These are phyloP conservation scores for Xylogone sp. DNA, from an alignment of 2,329 filamentous ascomycete genomes.

Conservation along the genomic window DNA sequence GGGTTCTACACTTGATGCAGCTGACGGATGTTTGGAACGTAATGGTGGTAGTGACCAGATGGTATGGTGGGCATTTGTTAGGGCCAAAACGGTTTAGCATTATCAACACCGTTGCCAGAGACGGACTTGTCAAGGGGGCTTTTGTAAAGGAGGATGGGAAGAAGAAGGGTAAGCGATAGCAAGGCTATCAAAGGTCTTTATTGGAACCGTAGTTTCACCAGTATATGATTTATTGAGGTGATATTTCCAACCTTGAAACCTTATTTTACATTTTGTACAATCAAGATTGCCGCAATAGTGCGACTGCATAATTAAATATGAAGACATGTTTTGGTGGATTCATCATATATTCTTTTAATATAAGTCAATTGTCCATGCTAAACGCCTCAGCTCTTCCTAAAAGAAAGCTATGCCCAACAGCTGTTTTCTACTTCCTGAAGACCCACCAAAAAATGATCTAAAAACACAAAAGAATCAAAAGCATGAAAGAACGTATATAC, in stretches of 20 bases:
- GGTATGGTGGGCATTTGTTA: conserved; percentile 90
- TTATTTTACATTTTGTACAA: too few relatives aligned
- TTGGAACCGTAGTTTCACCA: too few relatives aligned
- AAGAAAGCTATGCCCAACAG: neutral
- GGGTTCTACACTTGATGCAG: conserved; percentile 87
- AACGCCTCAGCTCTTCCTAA: neutral
- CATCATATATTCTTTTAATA: neutral
- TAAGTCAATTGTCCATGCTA: neutral
- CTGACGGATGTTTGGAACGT: conserved; percentile 92
- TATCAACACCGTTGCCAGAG: conserved; percentile 82
- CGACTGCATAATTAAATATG: neutral
- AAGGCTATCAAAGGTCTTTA: too few relatives aligned
- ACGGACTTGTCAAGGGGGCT: conserved; percentile 76
- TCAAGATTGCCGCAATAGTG: too few relatives aligned
- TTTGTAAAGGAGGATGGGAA: conserved; percentile 55
- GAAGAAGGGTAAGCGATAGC: conserved; percentile 31
- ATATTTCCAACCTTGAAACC: too few relatives aligned
- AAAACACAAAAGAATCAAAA: neutral
- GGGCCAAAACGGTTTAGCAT: conserved; percentile 86
- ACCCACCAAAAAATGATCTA: neutral
- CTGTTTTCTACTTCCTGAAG: too few relatives aligned
- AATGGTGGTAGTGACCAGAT: conserved; percentile 88
- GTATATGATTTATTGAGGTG: neutral
- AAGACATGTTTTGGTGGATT: neutral
- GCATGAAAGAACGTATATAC: conserved; percentile 14